These are phyloP conservation scores for Datura wrightii DNA, from an alignment of 257 asterid genomes.

Conservation along the genomic window DNA sequence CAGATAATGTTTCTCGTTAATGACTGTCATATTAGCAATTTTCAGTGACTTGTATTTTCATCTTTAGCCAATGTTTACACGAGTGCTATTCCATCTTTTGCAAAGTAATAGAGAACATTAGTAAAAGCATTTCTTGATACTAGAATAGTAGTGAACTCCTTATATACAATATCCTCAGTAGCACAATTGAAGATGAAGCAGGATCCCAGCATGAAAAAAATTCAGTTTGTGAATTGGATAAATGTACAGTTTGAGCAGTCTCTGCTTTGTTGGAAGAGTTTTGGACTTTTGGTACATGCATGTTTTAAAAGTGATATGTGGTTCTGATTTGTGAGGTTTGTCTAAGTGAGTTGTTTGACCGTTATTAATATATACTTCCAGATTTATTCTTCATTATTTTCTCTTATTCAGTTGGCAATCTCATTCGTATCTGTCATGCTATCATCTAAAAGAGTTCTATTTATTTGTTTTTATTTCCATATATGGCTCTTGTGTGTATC, in stretches of 20 bases:
- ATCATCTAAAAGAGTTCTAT: not conserved
- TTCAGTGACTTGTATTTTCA: not conserved
- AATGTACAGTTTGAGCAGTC: not conserved
- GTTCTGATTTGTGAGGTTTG: conserved; percentile 20
- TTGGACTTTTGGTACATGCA: not conserved
- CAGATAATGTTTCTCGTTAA: not conserved
- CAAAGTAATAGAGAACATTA: not conserved
- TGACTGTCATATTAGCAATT: not conserved
- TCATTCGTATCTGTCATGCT: not conserved
- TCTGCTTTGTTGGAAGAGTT: not conserved
- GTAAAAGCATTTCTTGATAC: not conserved
- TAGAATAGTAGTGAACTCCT: not conserved
- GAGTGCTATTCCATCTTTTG: not conserved
- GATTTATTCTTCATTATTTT: not conserved
- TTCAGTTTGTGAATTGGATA: not conserved
- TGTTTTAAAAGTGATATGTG: not conserved
- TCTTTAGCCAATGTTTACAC: not conserved
- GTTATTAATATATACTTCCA: too few relatives aligned
- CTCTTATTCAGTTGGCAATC: not conserved
- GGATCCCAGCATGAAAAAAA: not conserved
- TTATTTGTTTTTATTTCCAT: not conserved
- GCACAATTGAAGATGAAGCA: not conserved
- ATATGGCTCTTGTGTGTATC: conserved; percentile 16
- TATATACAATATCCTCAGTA: not conserved
- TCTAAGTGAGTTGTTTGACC: not conserved